Evolutionary conservation across 148 eudicot genomes (phyloP), one percentile per base, ranked within the genome.

Genomic region (Arbutus unedo): DNA sequence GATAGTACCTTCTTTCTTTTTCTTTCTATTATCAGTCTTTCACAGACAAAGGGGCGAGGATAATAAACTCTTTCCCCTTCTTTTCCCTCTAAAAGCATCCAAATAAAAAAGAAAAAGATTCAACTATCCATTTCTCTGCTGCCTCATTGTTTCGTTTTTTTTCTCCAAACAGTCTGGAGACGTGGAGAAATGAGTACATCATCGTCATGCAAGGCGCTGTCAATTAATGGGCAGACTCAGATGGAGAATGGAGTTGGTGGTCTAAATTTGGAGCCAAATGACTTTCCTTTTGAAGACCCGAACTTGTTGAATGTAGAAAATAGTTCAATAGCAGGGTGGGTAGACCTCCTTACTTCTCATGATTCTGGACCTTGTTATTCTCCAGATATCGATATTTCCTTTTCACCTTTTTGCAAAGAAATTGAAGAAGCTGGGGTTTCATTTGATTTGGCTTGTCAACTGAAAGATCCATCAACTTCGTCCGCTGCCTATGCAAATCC

Each of bases 1-100:
- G 90, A 74, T 91, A 89, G 81, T 67, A 93, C 90, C 67, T 92
- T 93, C 74, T 90, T 93, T 54, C 91, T 91, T 92, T 88, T 74
- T 96, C 88, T 76, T 84, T 21, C 31, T 7, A 21, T 62, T 3
- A 60, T 60, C 13, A 19, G 8, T 60, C 6, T 21, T 60, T 23
- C 68, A 2, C 31, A n/a, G 19, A n/a, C 10, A 8, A 8, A n/a
- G 0, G 67, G 25, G 25, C 21, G 64, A 60, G 66, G 31, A n/a
- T 2, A 60, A 8, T 21, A 21, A 38, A 62, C 0, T 23, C 23
- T 4, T 9, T 21, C 9, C 1, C 0, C 19, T 59, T 18, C 10
- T 60, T 7, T 60, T 60, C 31, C 21, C 67, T n/a, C 31, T 2
- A 6, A 62, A 7, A 19, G 3, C 8, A 21, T 21, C 31, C 31